Percentiles rank a stretch among this genome's conserved stretches.
phyloP scores from a whole-genome alignment of 495 filamentous ascomycete genomes.

The Talaromyces proteolyticus region DNA sequence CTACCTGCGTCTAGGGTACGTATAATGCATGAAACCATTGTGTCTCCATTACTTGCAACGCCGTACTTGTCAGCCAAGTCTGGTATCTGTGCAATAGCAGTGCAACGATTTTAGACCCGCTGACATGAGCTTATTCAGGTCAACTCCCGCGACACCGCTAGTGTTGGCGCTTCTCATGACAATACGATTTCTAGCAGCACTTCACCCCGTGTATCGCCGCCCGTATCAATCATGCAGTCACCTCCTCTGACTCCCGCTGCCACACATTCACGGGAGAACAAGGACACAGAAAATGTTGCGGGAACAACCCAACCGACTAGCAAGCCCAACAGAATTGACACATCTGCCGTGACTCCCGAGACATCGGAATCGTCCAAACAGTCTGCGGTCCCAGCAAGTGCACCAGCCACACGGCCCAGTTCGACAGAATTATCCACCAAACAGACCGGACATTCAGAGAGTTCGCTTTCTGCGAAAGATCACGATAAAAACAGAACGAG shows the following conservation, averaged over 20 bases:
- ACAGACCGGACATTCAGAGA: constrained; percentile 33
- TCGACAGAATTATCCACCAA: constrained; percentile 37
- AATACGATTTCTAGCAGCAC: constrained; percentile 29
- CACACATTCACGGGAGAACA: constrained; percentile 50
- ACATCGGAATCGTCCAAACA: constrained; percentile 41
- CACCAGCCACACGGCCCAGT: constrained; percentile 37
- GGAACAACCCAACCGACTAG: constrained; percentile 16
- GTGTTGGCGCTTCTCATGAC: constrained; percentile 33
- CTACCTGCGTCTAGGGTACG: constrained; percentile 81
- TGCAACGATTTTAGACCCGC: too few species aligned
- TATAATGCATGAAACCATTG: constrained; percentile 10
- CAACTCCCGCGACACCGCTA: constrained; percentile 37
- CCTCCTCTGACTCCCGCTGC: constrained; percentile 86
- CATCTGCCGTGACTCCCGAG: constrained; percentile 60
- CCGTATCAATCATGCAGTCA: constrained; percentile 65
- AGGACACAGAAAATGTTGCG: constrained; percentile 17
- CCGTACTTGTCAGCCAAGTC: neutral
- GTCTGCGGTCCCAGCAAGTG: constrained; percentile 25
- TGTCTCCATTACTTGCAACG: neutral
- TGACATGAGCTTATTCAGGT: constrained; percentile 23
- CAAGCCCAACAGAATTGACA: constrained; percentile 28
- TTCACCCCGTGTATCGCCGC: constrained; percentile 42
- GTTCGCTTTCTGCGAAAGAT: constrained; percentile 25
- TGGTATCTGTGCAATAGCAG: neutral
- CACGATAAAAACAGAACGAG: constrained; percentile 56